Evolutionary conservation across 768 basidiomycete genomes (phyloP), one percentile per base, ranked within the genome.

Genomic region (Lentinula aciculospora): DNA sequence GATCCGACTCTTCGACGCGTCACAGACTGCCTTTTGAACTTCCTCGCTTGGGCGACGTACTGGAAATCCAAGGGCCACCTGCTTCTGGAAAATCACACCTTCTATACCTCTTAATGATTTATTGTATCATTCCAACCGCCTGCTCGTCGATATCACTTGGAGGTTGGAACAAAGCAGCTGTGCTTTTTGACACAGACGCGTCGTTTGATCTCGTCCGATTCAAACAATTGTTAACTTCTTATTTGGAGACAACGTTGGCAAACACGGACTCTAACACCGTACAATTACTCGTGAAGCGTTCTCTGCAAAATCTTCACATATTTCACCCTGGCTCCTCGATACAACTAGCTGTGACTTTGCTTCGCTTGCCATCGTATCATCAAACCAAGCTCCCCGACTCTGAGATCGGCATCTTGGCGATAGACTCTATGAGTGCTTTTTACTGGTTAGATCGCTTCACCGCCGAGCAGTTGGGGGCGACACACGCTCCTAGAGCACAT

Each of bases 31-130:
- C 53, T 54, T 51, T 48, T 48, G 36, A 56, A 61, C 23, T 63
- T 62, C 19, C 63, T 69, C 46, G 66, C 61, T 65, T 73, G 76
- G 46, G 86, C 86, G 85, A 91, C 67, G 76, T 89, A 39, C 71
- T 93, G 61, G 86, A 90, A 69, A 76, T 94, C 21, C 86, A 92
- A 69, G 92, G 92, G 1, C 80, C 84, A 2, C 74, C 90, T 3
- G 79, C 77, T 27, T 83, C 86, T 5, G 92, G 89, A 28, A 94
- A 94, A 71, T 86, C 88, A 2, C 86, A 88, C 61, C 71, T 94
- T n/a, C 70, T 92, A 27, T 87, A 87, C 66, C 78, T 81, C 65
- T 68, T 91, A 49, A 67, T 89, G 27, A 69, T 82, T 12, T 77
- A 74, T 21, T 84, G 86, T 62, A 73, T 91, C 56, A 68, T 82